Evolutionary conservation across 345 rosid genomes (phyloP).

Genomic region (Geranium brycei): DNA sequence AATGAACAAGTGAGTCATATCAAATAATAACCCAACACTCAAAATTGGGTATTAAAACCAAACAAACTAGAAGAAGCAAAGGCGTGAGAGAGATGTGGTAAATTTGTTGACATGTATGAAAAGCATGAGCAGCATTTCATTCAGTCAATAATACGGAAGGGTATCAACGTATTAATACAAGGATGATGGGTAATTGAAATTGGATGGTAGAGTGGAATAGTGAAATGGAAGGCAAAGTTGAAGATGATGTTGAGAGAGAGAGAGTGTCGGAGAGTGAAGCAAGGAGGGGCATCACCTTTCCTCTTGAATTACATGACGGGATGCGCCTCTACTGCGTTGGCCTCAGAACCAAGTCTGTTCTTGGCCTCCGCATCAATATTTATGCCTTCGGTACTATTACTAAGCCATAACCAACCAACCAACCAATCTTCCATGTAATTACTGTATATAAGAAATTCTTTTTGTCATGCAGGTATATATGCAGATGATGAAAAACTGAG

Average conservation of each 20-base stretch:
- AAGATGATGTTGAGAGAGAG: constrained; percentile 28
- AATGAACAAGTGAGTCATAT: no score
- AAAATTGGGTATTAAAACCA: no score
- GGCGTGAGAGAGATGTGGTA: background rate
- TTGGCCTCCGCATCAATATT: constrained; percentile 32
- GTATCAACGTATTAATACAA: no score
- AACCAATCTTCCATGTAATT: background rate
- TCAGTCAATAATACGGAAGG: background rate
- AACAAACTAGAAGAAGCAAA: no score
- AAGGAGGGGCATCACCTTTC: constrained; percentile 34
- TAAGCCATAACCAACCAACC: background rate
- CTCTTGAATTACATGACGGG: constrained; percentile 37
- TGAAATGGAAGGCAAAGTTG: background rate
- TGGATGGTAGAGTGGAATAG: background rate
- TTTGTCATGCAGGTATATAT: constrained; percentile 23
- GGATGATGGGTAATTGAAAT: no score
- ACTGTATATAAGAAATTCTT: background rate
- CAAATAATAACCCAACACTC: no score
- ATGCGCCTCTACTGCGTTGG: constrained; percentile 26
- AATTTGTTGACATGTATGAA: background rate
- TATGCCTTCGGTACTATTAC: constrained; percentile 31
- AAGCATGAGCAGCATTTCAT: background rate
- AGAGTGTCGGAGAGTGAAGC: constrained; percentile 23
- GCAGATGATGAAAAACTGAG: constrained; percentile 29
- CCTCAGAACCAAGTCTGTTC: constrained; percentile 33